A percentile compares a stretch with the other conserved stretches of the same genome.
Evolutionary conservation across 1,139 yeast species (phyloP).

Genomic region (Hyphopichia wangnamkhiaoensis): DNA sequence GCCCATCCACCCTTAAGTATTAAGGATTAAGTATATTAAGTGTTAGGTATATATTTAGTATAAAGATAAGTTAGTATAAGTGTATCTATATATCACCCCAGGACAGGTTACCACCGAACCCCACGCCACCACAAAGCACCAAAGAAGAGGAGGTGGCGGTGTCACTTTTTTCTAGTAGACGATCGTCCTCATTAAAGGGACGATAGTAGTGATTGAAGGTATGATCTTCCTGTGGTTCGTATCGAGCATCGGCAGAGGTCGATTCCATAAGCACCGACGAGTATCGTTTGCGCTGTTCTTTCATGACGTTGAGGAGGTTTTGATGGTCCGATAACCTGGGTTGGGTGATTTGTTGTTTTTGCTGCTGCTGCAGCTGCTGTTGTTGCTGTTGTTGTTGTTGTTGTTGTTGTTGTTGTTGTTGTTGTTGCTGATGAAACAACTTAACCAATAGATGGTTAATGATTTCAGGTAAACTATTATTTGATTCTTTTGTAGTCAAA

Average conservation of each 20-base stretch:
- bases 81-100: constrained; percentile 17
- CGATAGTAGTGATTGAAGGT: constrained; percentile 5
- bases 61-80: too few species aligned
- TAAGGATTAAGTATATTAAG: too few species aligned
- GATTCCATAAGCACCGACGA: constrained; percentile 8
- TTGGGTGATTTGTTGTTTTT: not conserved
- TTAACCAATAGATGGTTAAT: constrained; percentile 13
- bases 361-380: not conserved
- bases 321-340: too few species aligned
- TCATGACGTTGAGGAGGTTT: constrained; percentile 6
- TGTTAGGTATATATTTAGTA: too few species aligned
- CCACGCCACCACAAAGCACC: constrained; percentile 17
- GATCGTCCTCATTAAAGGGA: not conserved
- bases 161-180: constrained; percentile 8
- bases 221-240: not conserved
- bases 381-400: constrained; percentile 1
- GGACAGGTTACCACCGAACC: constrained; percentile 13
- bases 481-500: constrained; percentile 2
- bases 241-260: not conserved
- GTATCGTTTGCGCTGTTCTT: constrained; percentile 8
- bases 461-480: constrained; percentile 6
- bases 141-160: constrained; percentile 19
- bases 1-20: too few species aligned
- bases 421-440: constrained; percentile 4
- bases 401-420: not conserved